phyloP scores from a whole-genome alignment of 1,139 yeast genomes.

The Nadsonia commutata region DNA sequence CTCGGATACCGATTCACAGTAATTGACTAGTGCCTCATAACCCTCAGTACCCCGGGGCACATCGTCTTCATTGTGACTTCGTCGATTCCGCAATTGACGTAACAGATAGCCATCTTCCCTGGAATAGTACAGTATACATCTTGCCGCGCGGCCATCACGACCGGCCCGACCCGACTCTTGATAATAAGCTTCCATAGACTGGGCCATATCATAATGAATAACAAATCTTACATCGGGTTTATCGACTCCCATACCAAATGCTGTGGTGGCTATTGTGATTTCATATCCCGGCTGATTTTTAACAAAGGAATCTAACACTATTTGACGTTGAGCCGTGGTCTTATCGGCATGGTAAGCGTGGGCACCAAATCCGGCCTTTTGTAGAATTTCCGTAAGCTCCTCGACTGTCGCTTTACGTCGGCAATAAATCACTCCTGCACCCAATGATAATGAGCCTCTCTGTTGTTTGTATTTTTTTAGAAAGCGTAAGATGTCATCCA shows the following conservation, averaged over 20 bases:
- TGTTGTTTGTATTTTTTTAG: constrained; percentile 33
- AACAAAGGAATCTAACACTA: constrained; percentile 57
- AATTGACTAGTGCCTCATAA: constrained; percentile 49
- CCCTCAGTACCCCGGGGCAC: constrained; percentile 6
- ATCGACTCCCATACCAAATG: constrained; percentile 95
- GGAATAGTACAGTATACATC: constrained; percentile 60
- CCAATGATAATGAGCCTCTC: constrained; percentile 11
- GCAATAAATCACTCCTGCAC: constrained; percentile 72
- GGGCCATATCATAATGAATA: constrained; percentile 67
- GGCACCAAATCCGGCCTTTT: constrained; percentile 41
- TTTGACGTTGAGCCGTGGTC: constrained; percentile 48
- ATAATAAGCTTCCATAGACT: constrained; percentile 79
- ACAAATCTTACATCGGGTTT: constrained; percentile 86
- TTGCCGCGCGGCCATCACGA: constrained; percentile 68
- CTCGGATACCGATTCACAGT: constrained; percentile 66
- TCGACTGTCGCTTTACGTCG: constrained; percentile 77
- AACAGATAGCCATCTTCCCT: constrained; percentile 23
- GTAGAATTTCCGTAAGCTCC: constrained; percentile 46
- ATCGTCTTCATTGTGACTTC: constrained; percentile 34
- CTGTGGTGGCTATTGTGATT: constrained; percentile 56
- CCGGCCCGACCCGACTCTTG: constrained; percentile 97
- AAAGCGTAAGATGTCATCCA: constrained; percentile 37
- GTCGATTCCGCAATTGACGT: constrained; percentile 28
- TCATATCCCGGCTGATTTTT: constrained; percentile 15
- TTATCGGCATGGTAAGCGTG: constrained; percentile 79